These are phyloP conservation scores for Blastobotrys parvus DNA, from an alignment of 805 yeast species.

Conservation along the genomic window DNA sequence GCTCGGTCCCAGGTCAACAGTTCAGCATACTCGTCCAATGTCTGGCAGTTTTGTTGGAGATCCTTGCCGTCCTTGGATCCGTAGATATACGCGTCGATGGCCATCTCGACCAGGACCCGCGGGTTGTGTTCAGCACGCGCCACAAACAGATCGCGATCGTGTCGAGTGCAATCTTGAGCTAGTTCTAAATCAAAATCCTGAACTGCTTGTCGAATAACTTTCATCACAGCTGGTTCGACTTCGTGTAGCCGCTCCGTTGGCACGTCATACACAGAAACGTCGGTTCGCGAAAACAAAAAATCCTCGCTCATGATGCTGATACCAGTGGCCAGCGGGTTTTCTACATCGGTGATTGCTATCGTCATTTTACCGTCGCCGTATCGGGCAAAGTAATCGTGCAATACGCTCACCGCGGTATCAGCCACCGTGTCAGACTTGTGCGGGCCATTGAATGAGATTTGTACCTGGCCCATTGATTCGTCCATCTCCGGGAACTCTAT, in stretches of 20 bases:
- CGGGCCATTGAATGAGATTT: slow-evolving; percentile 80
- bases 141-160: slow-evolving; percentile 48
- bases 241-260: slow-evolving; percentile 55
- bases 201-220: slow-evolving; percentile 46
- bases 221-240: slow-evolving; percentile 44
- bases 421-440: slow-evolving; percentile 40
- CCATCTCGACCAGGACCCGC: slow-evolving; percentile 51
- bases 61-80: slow-evolving; percentile 58
- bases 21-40: slow-evolving; percentile 50
- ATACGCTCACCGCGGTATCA: slow-evolving; percentile 61
- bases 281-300: slow-evolving; percentile 52
- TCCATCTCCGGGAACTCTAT: slow-evolving; percentile 85
- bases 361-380: slow-evolving; percentile 70
- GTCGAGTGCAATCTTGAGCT: slow-evolving; percentile 60
- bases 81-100: slow-evolving; percentile 72
- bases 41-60: slow-evolving; percentile 45
- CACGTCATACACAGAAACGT: slow-evolving; percentile 55
- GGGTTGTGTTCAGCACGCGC: slow-evolving; percentile 40
- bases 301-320: slow-evolving; percentile 67
- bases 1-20: slow-evolving; percentile 52
- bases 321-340: slow-evolving; percentile 71
- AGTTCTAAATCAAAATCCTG: slow-evolving; percentile 52
- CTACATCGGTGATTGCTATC: slow-evolving; percentile 66
- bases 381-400: slow-evolving; percentile 68
- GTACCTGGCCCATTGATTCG: slow-evolving; percentile 71